Base-by-base conservation (phyloP, 768 basidiomycete species). In the Tylopilus intermedius region DNA sequence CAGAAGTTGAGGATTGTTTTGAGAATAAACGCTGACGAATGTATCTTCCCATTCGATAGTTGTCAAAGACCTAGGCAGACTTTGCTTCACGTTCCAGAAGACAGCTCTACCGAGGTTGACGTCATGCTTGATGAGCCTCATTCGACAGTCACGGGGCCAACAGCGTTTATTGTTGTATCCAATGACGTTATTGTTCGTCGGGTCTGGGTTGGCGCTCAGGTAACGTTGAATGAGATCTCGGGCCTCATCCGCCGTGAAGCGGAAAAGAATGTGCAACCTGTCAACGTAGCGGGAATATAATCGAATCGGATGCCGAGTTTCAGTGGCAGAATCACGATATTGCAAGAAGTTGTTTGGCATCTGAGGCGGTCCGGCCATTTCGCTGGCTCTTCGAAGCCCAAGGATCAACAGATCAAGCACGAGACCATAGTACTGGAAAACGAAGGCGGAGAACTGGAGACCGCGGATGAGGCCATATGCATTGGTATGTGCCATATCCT, bases 21-120 rank as follows among this genome's bases (percentile, higher is more conserved):
- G 90, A 8, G 94, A 97, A 72, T 90, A 99, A 43, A 98, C 95
- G 52, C 92, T 94, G 59, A 93, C 91, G 63, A 94, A 94, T 0
- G 94, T 94, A 65, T 97, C 94, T 57, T 98, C 95, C 96, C 96
- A 98, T 64, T 97, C 96, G 64, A 99, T 98, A 0, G 96, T 97
- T 0, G 96, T 98, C 57, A 99, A 74, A 14, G 95, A 96, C 45
- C 96, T 78, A 0, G 96, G 96, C 24, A 99, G 71, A 60, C 90
- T 90, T 70, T 97, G 94, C 74, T 97, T 96, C 69, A 98, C 91
- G 65, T 99, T 98, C 96, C 95, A 99, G 74, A 96, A 98, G 8
- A 97, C 96, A 2, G 96, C 96, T 56, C 96, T 82, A 21, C 95
- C 96, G 42, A 99, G 77, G 71, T 99, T 98, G 72, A 98, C 96